Evolutionary conservation across 129 eudicot species (phyloP).

Genomic region (Arctium lappa): DNA sequence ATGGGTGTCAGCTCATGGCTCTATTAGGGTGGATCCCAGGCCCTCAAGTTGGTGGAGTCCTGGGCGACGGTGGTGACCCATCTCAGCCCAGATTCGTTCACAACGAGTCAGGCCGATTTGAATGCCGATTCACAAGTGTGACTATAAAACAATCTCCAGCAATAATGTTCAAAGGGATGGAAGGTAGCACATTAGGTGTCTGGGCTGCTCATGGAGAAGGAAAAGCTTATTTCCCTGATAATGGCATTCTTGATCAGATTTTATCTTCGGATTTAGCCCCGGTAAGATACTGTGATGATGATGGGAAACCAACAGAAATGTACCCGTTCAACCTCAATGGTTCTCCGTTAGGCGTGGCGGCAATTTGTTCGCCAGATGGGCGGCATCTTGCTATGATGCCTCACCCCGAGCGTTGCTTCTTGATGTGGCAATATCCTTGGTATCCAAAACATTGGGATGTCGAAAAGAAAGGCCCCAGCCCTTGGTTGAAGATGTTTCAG

Average conservation of each 20-base stretch:
- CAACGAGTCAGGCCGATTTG: slow-evolving; percentile 87
- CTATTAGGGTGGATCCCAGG: slow-evolving; percentile 96
- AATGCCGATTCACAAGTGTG: slow-evolving; percentile 85
- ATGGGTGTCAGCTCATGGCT: slow-evolving; percentile 99
- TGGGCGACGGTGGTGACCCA: slow-evolving; percentile 67
- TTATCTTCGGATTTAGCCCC: slow-evolving; percentile 64
- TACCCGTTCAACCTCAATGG: slow-evolving; percentile 92
- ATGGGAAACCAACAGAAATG: slow-evolving; percentile 65
- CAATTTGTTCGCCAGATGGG: slow-evolving; percentile 91
- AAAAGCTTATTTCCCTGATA: slow-evolving; percentile 87
- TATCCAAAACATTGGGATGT: slow-evolving; percentile 89
- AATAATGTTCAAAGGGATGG: slow-evolving; percentile 87
- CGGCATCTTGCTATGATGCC: slow-evolving; percentile 99
- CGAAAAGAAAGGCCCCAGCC: slow-evolving; percentile 91
- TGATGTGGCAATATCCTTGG: slow-evolving; percentile 99
- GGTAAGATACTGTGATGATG: slow-evolving; percentile 83
- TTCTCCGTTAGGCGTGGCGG: slow-evolving; percentile 89
- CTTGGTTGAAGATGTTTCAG: slow-evolving; percentile 90
- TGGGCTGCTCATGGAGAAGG: slow-evolving; percentile 99
- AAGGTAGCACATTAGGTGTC: slow-evolving; percentile 89
- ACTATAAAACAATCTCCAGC: slow-evolving; percentile 71
- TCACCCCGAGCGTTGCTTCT: slow-evolving; percentile 91
- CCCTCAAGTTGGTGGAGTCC: slow-evolving; percentile 63
- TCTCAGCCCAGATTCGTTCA: slow-evolving; percentile 89
- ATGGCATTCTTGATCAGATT: slow-evolving; percentile 39